Base-by-base conservation (phyloP, 1,139 yeast species). In the Saccharomyces pastorianus region DNA sequence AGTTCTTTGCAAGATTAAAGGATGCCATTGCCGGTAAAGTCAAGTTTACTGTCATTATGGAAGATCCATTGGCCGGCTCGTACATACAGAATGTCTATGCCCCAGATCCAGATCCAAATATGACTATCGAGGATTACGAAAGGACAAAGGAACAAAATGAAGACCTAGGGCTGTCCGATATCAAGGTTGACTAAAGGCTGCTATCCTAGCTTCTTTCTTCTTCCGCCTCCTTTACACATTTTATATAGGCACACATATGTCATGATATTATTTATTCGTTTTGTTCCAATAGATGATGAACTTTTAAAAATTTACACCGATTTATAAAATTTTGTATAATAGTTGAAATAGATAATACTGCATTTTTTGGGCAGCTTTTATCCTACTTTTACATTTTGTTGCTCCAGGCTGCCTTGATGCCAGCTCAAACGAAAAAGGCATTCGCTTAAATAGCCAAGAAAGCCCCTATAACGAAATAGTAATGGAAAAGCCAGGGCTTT, bases 71-170 rank as follows among this genome's bases (percentile, higher is more conserved):
- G 67, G 96, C 97, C 25, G 84, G 96, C 6, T 89, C 97, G 0
- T 95, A 95, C 67, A 86, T 95, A 61, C 99, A 95, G 73, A 95
- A 95, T 68, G 95, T 91, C 9, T 95, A 90, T 68, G 99, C 99
- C 38, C 99, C 99, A 25, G 99, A 95, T 71, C 81, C 81, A 48
- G 99, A 95, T 74, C 99, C 99, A 61, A 89, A 91, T 69, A 93
- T 95, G 98, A 77, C 71, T 42, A 80, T 88, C 60, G 96, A 86
- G 71, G 96, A 91, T 58, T 88, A 83, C 64, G 96, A 89, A 61
- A 85, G 99, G 76, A 84, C 96, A 6, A 75, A 77, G 52, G 85
- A 85, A 61, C 96, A 91, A 71, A 90, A 93, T 67, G 99, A 95
- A 67, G 93, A 85, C 53, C 80, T 93, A 63, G 99, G 99, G 31